These are phyloP conservation scores for Kockovaella imperatae DNA, from an alignment of 768 basidiomycete genomes.

Conservation along the genomic window DNA sequence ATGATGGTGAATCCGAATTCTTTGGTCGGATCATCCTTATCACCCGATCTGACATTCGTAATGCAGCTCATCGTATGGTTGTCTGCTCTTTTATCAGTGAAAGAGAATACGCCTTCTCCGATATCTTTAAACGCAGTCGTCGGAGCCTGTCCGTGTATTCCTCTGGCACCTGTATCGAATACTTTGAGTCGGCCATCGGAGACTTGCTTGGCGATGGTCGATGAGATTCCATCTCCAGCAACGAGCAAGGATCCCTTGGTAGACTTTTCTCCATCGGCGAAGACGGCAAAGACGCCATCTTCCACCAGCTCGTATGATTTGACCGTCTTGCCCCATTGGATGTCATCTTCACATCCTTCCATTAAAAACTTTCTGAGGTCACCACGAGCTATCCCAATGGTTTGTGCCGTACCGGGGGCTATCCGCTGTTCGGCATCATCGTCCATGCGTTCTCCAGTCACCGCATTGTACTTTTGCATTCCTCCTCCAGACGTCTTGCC, in stretches of 20 bases:
- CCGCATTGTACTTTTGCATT: slow-evolving; percentile 8
- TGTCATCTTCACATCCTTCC: slow-evolving; percentile 7
- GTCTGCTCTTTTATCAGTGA: neutral
- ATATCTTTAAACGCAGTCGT: slow-evolving; percentile 14
- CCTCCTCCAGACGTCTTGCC: slow-evolving; percentile 16
- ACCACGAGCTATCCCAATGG: slow-evolving; percentile 15
- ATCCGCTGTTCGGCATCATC: slow-evolving; percentile 1
- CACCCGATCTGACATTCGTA: slow-evolving; percentile 17
- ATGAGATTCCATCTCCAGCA: slow-evolving; percentile 17
- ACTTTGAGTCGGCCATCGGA: slow-evolving; percentile 13
- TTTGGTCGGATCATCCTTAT: slow-evolving; percentile 16
- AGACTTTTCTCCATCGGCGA: slow-evolving; percentile 13
- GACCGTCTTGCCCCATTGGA: slow-evolving; percentile 8
- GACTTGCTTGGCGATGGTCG: slow-evolving; percentile 15
- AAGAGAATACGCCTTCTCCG: slow-evolving; percentile 14
- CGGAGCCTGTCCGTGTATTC: slow-evolving; percentile 22
- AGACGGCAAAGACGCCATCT: slow-evolving; percentile 10
- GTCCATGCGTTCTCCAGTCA: slow-evolving; percentile 10
- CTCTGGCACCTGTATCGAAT: slow-evolving; percentile 15
- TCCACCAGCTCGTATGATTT: slow-evolving; percentile 8
- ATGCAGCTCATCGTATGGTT: slow-evolving; percentile 4
- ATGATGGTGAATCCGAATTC: slow-evolving; percentile 20
- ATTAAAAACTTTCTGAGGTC: slow-evolving; percentile 12
- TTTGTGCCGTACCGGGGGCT: slow-evolving; percentile 4
- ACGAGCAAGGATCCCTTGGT: slow-evolving; percentile 18